Evolutionary conservation across 768 basidiomycete species (phyloP), one percentile per base, ranked within the genome.

Genomic region (Tulasnella sp.): DNA sequence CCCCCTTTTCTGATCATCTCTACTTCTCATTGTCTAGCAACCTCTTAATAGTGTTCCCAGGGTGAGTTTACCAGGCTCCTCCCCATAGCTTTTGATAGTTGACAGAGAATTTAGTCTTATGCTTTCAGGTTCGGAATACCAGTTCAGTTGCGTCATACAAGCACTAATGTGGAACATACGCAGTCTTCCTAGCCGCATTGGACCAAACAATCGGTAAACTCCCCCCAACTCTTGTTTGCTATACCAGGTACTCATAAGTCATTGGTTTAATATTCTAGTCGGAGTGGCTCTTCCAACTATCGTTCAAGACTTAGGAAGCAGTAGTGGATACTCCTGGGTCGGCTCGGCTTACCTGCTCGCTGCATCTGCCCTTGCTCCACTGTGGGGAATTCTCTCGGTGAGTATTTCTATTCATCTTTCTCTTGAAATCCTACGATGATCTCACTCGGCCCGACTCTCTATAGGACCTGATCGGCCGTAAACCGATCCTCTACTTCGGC

Each of bases 211-310:
- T 82, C 60, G 73, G 46, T 64, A 73, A 77, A 28, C 31, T 1
- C 22, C 34, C 50, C 3, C 24, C 18, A 28, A 0, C 48, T 28
- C 24, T 28, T 28, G 1, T 6, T 20, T 31, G 20, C 1, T 24
- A 41, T 31, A 24, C 6, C 28, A 40, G 1, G n/a, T 54, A 34
- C 0, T 24, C 44, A 37, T 12, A n/a, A 22, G 7, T 48, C 11
- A 22, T n/a, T 24, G 2, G 6, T 28, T 31, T 77, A 16, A 37
- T 50, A 4, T 44, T 22, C 16, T 31, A 60, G 54, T 82, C 79
- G 40, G 34, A n/a, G 93, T 93, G 5, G 93, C 93, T 24, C 86
- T 94, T 41, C 93, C 93, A 0, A 93, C 92, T 0, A 94, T 94
- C 75, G 91, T 93, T 16, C 85, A 83, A 24, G 84, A 92, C 37